Conservation (phyloP, 345 rosid species). For the Eutrema japonicum region DNA sequence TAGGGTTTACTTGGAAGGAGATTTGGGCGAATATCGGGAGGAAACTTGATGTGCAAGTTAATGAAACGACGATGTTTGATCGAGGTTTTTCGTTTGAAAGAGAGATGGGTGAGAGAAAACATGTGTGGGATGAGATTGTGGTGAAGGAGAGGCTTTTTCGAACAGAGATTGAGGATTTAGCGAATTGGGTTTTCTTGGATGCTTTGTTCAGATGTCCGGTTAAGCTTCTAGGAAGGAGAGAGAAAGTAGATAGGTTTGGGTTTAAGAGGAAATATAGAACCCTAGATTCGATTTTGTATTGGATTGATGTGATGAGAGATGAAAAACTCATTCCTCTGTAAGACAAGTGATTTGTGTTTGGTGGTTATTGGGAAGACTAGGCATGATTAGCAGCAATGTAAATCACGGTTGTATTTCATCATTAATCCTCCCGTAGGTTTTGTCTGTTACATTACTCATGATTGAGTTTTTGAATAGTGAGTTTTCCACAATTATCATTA, state of each 20-base stretch:
- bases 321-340: constrained; percentile 63
- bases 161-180: constrained; percentile 73
- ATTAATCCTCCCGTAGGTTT: background rate
- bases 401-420: constrained; percentile 7
- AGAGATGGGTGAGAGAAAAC: constrained; percentile 57
- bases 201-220: constrained; percentile 67
- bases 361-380: background rate
- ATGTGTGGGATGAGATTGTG: constrained; percentile 72
- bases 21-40: constrained; percentile 67
- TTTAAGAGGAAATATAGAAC: constrained; percentile 63
- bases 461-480: background rate
- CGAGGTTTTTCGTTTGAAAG: constrained; percentile 53
- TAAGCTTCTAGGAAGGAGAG: constrained; percentile 71
- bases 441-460: background rate
- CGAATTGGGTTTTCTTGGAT: constrained; percentile 84
- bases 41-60: constrained; percentile 60
- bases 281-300: constrained; percentile 67
- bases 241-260: constrained; percentile 66
- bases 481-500: background rate
- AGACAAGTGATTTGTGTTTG: background rate
- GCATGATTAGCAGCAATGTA: constrained; percentile 21
- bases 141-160: constrained; percentile 52
- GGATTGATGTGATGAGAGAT: constrained; percentile 75
- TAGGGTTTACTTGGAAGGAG: constrained; percentile 81
- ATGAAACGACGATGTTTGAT: constrained; percentile 47